Percentiles rank a stretch among this genome's conserved stretches.
These are phyloP conservation scores for Candida ponderosae DNA, from an alignment of 805 yeast species.

Conservation along the genomic window DNA sequence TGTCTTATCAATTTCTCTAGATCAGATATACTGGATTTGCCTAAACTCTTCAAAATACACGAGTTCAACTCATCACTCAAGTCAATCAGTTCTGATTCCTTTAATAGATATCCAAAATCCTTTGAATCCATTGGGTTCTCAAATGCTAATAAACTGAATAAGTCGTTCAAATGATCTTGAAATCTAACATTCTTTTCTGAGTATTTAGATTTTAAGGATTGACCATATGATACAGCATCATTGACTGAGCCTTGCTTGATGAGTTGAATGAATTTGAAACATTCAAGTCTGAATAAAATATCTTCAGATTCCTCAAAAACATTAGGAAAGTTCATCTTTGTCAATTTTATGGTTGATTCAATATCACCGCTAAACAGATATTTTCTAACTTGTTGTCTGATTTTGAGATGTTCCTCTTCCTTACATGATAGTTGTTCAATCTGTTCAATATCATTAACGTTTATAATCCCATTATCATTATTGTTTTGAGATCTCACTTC, in stretches of 20 bases:
- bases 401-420: constrained; percentile 27
- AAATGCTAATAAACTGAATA: constrained; percentile 46
- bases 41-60: constrained; percentile 32
- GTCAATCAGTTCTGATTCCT: constrained; percentile 27
- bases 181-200: constrained; percentile 21
- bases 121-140: constrained; percentile 34
- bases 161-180: constrained; percentile 31
- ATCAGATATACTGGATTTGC: constrained; percentile 35
- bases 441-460: constrained; percentile 10
- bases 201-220: constrained; percentile 25
- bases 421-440: constrained; percentile 21
- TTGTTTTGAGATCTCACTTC: constrained; percentile 31
- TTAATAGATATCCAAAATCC: constrained; percentile 30
- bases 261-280: constrained; percentile 34
- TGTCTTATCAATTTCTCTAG: constrained; percentile 36
- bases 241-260: constrained; percentile 22
- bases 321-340: constrained; percentile 25
- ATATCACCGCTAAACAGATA: constrained; percentile 34
- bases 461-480: constrained; percentile 13
- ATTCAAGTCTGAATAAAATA: constrained; percentile 32
- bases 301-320: constrained; percentile 25
- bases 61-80: constrained; percentile 35
- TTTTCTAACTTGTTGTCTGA: constrained; percentile 38
- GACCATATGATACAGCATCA: constrained; percentile 33
- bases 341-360: constrained; percentile 18